phyloP scores from a whole-genome alignment of 106 monocot genomes.

The Chionographis japonica region DNA sequence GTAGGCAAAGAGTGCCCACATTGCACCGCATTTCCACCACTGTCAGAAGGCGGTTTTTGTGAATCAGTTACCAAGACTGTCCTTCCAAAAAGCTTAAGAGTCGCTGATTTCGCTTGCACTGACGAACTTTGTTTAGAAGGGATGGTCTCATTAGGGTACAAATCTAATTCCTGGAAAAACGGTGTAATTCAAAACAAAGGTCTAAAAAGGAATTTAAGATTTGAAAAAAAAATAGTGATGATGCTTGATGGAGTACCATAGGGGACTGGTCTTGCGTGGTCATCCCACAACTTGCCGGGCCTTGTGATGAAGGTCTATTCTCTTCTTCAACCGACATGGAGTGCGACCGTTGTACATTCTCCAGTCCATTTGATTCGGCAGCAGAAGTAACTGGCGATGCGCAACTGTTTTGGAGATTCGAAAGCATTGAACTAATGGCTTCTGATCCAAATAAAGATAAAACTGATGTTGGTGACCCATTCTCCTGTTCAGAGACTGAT shows the following conservation, averaged over 20 bases:
- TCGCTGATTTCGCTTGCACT: constrained; percentile 15
- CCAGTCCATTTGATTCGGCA: constrained; percentile 26
- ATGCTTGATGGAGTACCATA: constrained; percentile 15
- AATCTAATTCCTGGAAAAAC: constrained; percentile 18
- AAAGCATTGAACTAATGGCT: constrained; percentile 11
- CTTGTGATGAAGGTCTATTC: constrained; percentile 5
- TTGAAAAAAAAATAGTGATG: constrained; percentile 6
- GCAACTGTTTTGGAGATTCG: constrained; percentile 14
- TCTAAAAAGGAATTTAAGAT: not conserved
- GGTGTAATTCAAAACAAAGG: no score
- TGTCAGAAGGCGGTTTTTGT: not conserved
- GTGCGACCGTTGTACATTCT: constrained; percentile 6
- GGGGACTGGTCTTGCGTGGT: constrained; percentile 5
- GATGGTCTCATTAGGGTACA: not conserved
- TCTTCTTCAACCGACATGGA: constrained; percentile 11
- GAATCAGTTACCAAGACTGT: constrained; percentile 40
- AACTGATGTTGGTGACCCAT: constrained; percentile 70
- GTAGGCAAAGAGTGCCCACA: not conserved
- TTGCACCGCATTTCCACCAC: not conserved
- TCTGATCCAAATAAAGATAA: constrained; percentile 41
- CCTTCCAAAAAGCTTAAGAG: constrained; percentile 72
- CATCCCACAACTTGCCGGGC: not conserved
- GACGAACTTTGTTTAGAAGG: constrained; percentile 13
- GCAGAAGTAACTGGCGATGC: constrained; percentile 43
- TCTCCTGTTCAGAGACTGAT: constrained; percentile 40